A percentile compares a stretch with the other conserved stretches of the same genome.
phyloP scores from a whole-genome alignment of 495 filamentous ascomycete species.

The Hamigera avellanea region DNA sequence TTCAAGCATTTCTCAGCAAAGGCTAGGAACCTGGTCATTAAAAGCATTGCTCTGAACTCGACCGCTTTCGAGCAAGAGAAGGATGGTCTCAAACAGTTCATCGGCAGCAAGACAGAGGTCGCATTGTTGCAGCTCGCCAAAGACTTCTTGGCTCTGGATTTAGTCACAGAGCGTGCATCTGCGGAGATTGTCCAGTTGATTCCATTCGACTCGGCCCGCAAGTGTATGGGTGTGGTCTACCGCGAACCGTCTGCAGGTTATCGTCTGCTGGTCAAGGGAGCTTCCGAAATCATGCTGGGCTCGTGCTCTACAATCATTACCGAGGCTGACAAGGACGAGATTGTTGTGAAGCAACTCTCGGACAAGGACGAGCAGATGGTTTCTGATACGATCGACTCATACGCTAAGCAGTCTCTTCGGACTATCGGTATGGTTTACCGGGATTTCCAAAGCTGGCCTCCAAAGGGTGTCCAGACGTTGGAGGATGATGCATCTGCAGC shows the following conservation, averaged over 20 bases:
- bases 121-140: slow-evolving; percentile 50
- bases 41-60: slow-evolving; percentile 55
- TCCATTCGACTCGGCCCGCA: slow-evolving; percentile 57
- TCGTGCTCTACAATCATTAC: slow-evolving; percentile 31
- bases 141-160: slow-evolving; percentile 52
- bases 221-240: slow-evolving; percentile 59
- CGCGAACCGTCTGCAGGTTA: slow-evolving; percentile 43
- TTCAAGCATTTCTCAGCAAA: slow-evolving; percentile 28
- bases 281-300: slow-evolving; percentile 52
- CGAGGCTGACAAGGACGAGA: slow-evolving; percentile 15
- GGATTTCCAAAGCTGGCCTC: slow-evolving; percentile 55
- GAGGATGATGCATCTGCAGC: slow-evolving; percentile 42
- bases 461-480: slow-evolving; percentile 23
- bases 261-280: slow-evolving; percentile 57
- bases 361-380: slow-evolving; percentile 15
- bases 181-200: slow-evolving; percentile 48
- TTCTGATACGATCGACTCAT: slow-evolving; percentile 38
- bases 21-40: slow-evolving; percentile 37
- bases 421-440: slow-evolving; percentile 53
- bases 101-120: slow-evolving; percentile 66
- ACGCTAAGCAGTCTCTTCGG: slow-evolving; percentile 47
- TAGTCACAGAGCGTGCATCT: slow-evolving; percentile 47
- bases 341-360: slow-evolving; percentile 26
- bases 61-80: slow-evolving; percentile 54
- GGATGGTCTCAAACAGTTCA: slow-evolving; percentile 43